Base-by-base conservation (phyloP, 371 early-diverging fungal species). In the Actinomortierella wolfii region DNA sequence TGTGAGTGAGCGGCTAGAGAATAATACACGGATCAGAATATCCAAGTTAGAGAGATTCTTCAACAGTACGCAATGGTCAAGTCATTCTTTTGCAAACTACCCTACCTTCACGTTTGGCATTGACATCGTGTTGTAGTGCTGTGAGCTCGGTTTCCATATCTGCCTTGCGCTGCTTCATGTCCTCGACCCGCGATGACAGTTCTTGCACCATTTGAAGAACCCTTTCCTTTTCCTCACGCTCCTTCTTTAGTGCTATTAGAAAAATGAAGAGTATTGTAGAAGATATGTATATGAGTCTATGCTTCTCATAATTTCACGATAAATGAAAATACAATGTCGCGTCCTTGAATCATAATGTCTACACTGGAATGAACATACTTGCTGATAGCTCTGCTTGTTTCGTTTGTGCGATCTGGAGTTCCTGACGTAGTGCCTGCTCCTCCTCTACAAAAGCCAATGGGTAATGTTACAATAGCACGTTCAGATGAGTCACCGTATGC, bases 61-160 rank as follows among this genome's bases (percentile, higher is more conserved):
- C n/a, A 11, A 51, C 9, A 28, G 11, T 1, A 46, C 4, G 2
- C 39, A 14, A 45, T n/a, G 47, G 20, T 28, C 25, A 20, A 9
- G 40, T 21, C n/a, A 44, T n/a, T 9, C 28, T 18, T 21, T 56
- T 41, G 51, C 21, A 20, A 15, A 28, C 14, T 2, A 3, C n/a
- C 8, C 44, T 54, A 73, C 73, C 73, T 66, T 73, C 73, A 23
- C 73, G 61, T 44, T 66, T 73, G 28, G 73, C 73, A 20, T 59
- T 73, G 54, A 73, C 63, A 39, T 73, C 73, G 24, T 39, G 58
- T 49, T 56, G 40, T 20, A 73, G 73, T 3, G 51, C 23, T 7
- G 34, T 50, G 8, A 73, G 56, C 15, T 73, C 67, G 28, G 25
- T 40, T 26, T 62, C 56, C 17, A 66, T 34, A n/a, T 42, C 29